A percentile compares a stretch with the other conserved stretches of the same genome.
Evolutionary conservation across 257 asterid genomes (phyloP).

Genomic region (Orobanche coerulescens): DNA sequence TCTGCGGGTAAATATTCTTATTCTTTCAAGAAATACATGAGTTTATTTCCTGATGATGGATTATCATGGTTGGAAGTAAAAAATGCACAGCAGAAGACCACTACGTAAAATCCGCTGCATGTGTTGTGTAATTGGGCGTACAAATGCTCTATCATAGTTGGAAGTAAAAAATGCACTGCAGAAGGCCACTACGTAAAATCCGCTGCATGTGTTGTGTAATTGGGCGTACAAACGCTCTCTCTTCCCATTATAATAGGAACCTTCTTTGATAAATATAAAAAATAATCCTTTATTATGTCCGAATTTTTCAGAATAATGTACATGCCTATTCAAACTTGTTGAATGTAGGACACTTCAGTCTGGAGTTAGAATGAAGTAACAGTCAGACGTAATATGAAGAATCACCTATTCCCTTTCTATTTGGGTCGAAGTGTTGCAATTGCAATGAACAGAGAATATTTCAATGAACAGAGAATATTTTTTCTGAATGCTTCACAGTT

Average conservation of each 20-base stretch:
- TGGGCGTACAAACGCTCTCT: background rate
- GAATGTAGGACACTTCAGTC: background rate
- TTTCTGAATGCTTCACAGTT: background rate
- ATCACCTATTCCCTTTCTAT: too few species aligned
- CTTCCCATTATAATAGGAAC: background rate
- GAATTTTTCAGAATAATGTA: background rate
- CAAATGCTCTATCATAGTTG: slow-evolving; percentile 2
- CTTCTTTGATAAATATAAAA: background rate
- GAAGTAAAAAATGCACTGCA: slow-evolving; percentile 7
- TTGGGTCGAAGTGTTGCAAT: too few species aligned
- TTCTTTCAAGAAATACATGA: background rate
- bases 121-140: slow-evolving; percentile 8
- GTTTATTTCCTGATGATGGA: slow-evolving; percentile 21
- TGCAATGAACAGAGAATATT: background rate
- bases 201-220: background rate
- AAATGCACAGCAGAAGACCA: slow-evolving; percentile 3
- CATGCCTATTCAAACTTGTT: background rate
- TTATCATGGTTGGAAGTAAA: slow-evolving; percentile 3
- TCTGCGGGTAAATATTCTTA: slow-evolving; percentile 60
- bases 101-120: background rate
- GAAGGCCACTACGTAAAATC: background rate
- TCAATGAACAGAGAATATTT: too few species aligned
- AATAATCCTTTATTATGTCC: background rate
- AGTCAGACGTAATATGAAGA: background rate
- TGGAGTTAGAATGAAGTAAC: background rate